Conservation (phyloP, 2,329 filamentous ascomycete species). For the Knoxdaviesia proteae region DNA sequence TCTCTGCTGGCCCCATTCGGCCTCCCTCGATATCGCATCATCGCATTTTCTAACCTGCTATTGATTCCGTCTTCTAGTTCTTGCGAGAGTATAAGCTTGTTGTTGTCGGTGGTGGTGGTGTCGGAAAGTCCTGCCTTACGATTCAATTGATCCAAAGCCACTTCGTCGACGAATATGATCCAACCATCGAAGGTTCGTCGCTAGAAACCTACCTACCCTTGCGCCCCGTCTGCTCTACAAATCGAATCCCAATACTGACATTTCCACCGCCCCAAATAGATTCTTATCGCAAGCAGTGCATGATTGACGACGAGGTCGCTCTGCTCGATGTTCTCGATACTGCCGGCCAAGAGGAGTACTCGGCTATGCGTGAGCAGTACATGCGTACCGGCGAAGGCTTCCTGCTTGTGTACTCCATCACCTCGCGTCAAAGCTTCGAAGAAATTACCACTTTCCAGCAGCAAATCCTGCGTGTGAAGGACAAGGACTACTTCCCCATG, state of each 20-base stretch:
- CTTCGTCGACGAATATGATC: slow-evolving; percentile 98
- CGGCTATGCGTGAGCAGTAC: slow-evolving; percentile 98
- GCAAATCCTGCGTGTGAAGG: slow-evolving; percentile 95
- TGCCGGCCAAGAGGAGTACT: slow-evolving; percentile 96
- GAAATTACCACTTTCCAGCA: slow-evolving; percentile 98
- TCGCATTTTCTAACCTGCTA: slow-evolving; percentile 5
- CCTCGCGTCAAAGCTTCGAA: slow-evolving; percentile 88
- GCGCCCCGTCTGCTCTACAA: slow-evolving; percentile 2
- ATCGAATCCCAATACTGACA: not conserved
- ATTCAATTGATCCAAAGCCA: slow-evolving; percentile 92
- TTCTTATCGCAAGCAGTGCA: slow-evolving; percentile 98
- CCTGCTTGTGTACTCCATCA: slow-evolving; percentile 94
- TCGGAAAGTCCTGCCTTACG: slow-evolving; percentile 97
- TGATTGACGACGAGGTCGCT: slow-evolving; percentile 95
- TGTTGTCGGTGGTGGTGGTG: slow-evolving; percentile 91
- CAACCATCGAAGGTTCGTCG: slow-evolving; percentile 81
- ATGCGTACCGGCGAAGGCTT: slow-evolving; percentile 98
- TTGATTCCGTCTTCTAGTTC: slow-evolving; percentile 30
- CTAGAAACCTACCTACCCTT: not conserved
- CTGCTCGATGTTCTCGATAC: slow-evolving; percentile 96
- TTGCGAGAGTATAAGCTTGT: slow-evolving; percentile 89
- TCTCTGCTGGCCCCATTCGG: not conserved
- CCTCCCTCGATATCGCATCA: not conserved
- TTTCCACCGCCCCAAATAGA: slow-evolving; percentile 29
- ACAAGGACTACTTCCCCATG: slow-evolving; percentile 99